Conservation (phyloP, 805 yeast genomes). For the Candida dajiaensis region DNA sequence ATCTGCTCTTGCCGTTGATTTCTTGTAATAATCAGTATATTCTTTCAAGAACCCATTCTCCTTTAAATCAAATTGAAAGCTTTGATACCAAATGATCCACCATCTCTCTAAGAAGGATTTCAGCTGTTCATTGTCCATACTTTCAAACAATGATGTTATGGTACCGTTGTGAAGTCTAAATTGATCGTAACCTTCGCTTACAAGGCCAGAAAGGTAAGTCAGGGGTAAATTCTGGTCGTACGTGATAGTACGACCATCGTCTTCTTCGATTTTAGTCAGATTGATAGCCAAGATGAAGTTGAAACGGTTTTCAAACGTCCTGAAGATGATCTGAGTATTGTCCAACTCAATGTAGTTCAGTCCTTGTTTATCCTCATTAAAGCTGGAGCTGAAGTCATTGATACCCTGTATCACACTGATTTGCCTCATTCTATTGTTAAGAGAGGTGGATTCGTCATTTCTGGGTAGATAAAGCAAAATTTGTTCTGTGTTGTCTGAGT, state of each 20-base stretch:
- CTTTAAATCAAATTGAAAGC: conserved; percentile 22
- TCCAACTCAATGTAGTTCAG: conserved; percentile 24
- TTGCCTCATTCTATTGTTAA: conserved; percentile 30
- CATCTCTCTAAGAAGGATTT: conserved; percentile 22
- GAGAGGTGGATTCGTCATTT: conserved; percentile 7
- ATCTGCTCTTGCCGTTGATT: conserved; percentile 22
- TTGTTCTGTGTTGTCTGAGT: conserved; percentile 26
- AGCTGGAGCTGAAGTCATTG: conserved; percentile 10
- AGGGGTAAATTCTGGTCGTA: conserved; percentile 20
- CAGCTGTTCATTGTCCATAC: conserved; percentile 16
- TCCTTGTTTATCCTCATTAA: conserved; percentile 1
- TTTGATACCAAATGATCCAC: conserved; percentile 33
- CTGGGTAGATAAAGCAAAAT: conserved; percentile 29
- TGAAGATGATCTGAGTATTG: conserved; percentile 22
- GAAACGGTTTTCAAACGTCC: conserved; percentile 25
- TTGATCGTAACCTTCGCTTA: conserved; percentile 23
- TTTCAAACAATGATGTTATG: conserved; percentile 11
- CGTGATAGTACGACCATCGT: conserved; percentile 6
- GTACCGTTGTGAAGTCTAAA: conserved; percentile 22
- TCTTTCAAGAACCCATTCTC: conserved; percentile 31
- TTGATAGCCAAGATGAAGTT: conserved; percentile 22
- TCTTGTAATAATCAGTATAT: conserved; percentile 17
- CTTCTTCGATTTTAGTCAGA: conserved; percentile 15
- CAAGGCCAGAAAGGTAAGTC: conserved; percentile 19
- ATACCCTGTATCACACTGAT: conserved; percentile 39